Percentiles rank a stretch among this genome's conserved stretches.
Conservation (phyloP, 2,329 filamentous ascomycete genomes). For the Trichoderma arundinaceum region DNA sequence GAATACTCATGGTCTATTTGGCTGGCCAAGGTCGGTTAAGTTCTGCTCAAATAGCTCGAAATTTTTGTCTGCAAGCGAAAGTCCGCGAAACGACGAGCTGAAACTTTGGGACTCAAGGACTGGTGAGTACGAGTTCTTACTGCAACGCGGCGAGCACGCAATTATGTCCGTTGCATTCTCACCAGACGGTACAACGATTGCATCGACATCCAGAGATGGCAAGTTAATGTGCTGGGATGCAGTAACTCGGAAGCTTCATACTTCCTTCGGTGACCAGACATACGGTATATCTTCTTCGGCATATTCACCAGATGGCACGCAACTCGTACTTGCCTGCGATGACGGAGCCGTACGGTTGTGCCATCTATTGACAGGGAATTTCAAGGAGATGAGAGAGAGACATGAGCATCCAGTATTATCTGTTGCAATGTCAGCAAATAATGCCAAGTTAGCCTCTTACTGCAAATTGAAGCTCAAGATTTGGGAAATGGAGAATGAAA, state of each 20-base stretch:
- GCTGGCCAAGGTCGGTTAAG: slow-evolving; percentile 10
- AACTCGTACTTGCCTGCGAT: background rate
- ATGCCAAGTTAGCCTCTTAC: background rate
- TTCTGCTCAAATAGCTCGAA: background rate
- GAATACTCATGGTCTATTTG: background rate
- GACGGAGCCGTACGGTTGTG: background rate
- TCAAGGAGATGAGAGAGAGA: background rate
- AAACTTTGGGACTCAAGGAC: background rate
- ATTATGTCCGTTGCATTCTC: slow-evolving; percentile 3
- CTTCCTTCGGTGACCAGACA: background rate
- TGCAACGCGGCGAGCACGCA: accelerated
- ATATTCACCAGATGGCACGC: background rate
- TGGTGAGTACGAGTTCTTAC: background rate
- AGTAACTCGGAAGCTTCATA: background rate
- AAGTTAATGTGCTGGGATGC: background rate
- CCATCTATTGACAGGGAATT: background rate
- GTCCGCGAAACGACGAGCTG: background rate
- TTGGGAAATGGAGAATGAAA: background rate
- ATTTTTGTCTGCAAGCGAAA: background rate
- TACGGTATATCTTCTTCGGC: background rate
- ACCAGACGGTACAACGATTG: background rate
- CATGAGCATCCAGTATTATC: background rate
- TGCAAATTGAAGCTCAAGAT: background rate
- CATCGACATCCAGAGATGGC: background rate
- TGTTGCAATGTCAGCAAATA: background rate